phyloP scores from a whole-genome alignment of 202 grass and related monocot genomes.

The Cymbopogon flexuosus region DNA sequence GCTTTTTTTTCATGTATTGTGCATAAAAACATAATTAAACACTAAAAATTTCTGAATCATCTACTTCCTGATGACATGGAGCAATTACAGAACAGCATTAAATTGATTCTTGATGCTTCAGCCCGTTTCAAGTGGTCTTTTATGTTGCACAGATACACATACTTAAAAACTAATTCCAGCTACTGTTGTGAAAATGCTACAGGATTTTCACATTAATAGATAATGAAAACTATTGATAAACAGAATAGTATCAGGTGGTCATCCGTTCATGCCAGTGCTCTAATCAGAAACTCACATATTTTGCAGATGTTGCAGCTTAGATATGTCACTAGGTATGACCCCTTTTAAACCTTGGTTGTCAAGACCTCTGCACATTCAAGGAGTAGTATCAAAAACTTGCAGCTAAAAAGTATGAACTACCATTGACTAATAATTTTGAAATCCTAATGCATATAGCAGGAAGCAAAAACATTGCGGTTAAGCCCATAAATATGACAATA shows the following conservation, averaged over 20 bases:
- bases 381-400: conserved; percentile 17
- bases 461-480: conserved; percentile 10
- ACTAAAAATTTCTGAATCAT: background rate
- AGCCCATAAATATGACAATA: background rate
- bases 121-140: background rate
- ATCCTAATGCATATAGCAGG: background rate
- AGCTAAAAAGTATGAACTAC: background rate
- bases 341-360: conserved; percentile 90
- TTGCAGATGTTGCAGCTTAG: conserved; percentile 72
- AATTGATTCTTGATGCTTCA: background rate
- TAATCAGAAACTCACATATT: conserved; percentile 58
- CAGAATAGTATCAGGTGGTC: background rate
- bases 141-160: background rate
- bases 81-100: background rate
- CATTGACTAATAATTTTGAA: conserved; percentile 1
- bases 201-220: background rate
- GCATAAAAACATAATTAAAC: background rate
- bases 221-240: background rate
- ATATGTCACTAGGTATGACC: conserved; percentile 62
- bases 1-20: background rate
- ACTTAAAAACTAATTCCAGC: background rate
- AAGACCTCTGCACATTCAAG: conserved; percentile 64
- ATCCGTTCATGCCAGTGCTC: background rate
- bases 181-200: background rate
- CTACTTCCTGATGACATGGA: background rate